Evolutionary conservation across 1,139 yeast species (phyloP), one percentile per base, ranked within the genome.

Genomic region (Kurtzmaniella quercitrusa): DNA sequence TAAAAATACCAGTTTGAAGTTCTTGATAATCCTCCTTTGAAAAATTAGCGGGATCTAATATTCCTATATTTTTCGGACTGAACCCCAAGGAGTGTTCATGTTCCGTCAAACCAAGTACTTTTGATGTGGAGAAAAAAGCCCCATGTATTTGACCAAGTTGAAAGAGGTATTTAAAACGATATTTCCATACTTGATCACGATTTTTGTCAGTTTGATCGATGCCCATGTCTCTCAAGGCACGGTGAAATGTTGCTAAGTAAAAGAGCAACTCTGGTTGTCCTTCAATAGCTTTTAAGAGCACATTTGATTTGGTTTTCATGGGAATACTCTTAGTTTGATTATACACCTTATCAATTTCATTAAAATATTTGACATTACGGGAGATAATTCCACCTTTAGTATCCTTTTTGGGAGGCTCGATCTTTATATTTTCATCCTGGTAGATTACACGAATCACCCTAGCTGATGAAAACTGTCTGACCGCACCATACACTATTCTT

Each of bases 41-140:
- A 47, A 68, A 71, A 47, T 71, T 61, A 36, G 48, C 51, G 0
- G 78, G 78, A 50, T 71, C 77, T 40, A 72, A 53, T 12, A 71
- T 45, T 9, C 78, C 78, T 33, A 72, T 51, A 39, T 62, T 50
- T 8, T 49, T 36, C 2, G 62, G 55, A 39, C 57, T 53, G 40
- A 54, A 56, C 5, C 54, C 50, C 18, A 72, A 50, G 35, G 42
- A 43, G 48, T 72, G 75, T 3, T 43, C 49, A 39, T 63, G 68
- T 38, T 63, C 57, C 8, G 75, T 60, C 9, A 71, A 53, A 33
- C 67, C 65, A 37, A 56, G 46, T 14, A 56, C 41, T 34, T 56
- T 58, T 47, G 75, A 67, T 38, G 59, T 53, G 7, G 63, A 71
- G 76, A 76, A 72, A 42, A 72, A 71, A n/a, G 67, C 54, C 12